Base-by-base conservation (phyloP, 805 yeast species). In the Pichia ethanolica region DNA sequence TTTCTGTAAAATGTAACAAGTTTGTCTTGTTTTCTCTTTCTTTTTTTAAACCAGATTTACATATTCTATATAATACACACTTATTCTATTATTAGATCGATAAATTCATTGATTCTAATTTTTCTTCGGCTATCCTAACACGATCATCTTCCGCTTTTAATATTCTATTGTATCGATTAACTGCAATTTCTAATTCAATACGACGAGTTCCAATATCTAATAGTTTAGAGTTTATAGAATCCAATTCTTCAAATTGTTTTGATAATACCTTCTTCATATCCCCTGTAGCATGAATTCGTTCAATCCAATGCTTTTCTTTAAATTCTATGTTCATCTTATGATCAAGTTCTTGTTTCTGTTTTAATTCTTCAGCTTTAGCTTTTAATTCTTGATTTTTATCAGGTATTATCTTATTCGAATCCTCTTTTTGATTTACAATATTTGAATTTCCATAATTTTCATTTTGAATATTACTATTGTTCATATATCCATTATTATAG, bases 41-140 rank as follows among this genome's bases (percentile, higher is more conserved):
- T 20, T 20, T 20, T 20, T 20, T 20, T 20, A 20, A 20, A 3
- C 32, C 7, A 30, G 9, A 30, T 30, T 7, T 30, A 30, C 32
- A 30, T 30, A 30, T 3, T 20, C 20, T 20, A 20, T 20, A 20
- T 20, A n/a, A n/a, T 30, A 30, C 9, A 30, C 32, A 30, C 32
- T 7, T 7, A 7, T 30, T 30, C 3, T 1, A 14, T 14, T 12
- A 42, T 20, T 25, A 37, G 1, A 37, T 10, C 4, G 37, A n/a
- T 7, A 44, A 6, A 20, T 75, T 64, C 62, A 77, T 68, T 50
- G 75, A 76, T 53, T 76, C 81, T 40, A 78, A 63, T 55, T 75
- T 75, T 52, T 78, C 81, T 41, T 64, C 73, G 34, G 61, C 57
- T 33, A 65, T 45, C 27, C 56, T 54, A 28, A 60, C 53, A 35